These are phyloP conservation scores for Rhizopus arrhizus DNA, from an alignment of 371 early-diverging fungal species.

Conservation along the genomic window DNA sequence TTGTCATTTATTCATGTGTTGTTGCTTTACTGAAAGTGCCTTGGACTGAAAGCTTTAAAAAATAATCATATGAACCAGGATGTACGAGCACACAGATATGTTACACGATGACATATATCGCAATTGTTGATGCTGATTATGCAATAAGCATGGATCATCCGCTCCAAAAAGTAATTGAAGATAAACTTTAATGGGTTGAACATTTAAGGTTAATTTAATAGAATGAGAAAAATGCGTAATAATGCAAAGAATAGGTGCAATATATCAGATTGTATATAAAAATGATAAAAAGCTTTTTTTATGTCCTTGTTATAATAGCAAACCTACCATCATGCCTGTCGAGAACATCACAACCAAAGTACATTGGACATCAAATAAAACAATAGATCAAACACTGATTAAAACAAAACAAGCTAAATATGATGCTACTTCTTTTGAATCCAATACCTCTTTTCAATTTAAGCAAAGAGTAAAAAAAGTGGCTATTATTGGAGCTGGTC, in stretches of 20 bases:
- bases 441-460: slow-evolving; percentile 9
- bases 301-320: background rate
- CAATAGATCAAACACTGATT: background rate
- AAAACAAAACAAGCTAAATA: background rate
- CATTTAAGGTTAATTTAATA: too few relatives aligned
- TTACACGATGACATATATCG: background rate
- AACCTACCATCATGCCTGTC: slow-evolving; percentile 16
- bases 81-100: too few relatives aligned
- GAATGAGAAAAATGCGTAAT: too few relatives aligned
- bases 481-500: slow-evolving; percentile 50
- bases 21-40: too few relatives aligned
- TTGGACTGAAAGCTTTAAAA: too few relatives aligned
- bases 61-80: too few relatives aligned
- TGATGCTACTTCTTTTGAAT: background rate
- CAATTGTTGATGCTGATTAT: background rate
- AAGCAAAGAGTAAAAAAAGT: slow-evolving; percentile 29
- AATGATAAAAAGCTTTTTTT: background rate
- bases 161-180: too few relatives aligned
- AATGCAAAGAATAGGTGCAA: too few relatives aligned
- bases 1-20: too few relatives aligned
- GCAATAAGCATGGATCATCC: background rate
- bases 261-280: too few relatives aligned
- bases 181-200: too few relatives aligned
- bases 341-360: slow-evolving; percentile 15
- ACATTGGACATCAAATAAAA: slow-evolving; percentile 16